A percentile compares a stretch with the other conserved stretches of the same genome.
These are phyloP conservation scores for Sugiyamaella qingdaonensis DNA, from an alignment of 805 yeast species.

Conservation along the genomic window DNA sequence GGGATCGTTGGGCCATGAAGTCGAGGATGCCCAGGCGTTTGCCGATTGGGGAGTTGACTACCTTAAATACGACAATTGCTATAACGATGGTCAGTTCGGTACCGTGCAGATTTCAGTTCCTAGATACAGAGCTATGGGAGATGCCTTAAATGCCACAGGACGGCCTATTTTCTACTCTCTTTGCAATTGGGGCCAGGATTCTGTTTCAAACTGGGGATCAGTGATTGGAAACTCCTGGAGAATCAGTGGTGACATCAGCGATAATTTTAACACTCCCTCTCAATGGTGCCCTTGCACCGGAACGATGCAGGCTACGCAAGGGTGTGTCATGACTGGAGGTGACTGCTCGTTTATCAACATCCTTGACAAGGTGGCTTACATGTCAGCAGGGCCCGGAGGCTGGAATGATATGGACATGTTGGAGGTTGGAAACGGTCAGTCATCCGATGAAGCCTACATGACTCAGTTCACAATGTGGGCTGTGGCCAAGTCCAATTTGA, in stretches of 20 bases:
- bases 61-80: conserved; percentile 34
- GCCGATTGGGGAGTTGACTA: conserved; percentile 32
- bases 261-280: conserved; percentile 18
- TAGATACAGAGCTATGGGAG: conserved; percentile 29
- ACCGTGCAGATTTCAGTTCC: conserved; percentile 24
- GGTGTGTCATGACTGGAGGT: conserved; percentile 26
- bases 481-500: conserved; percentile 30
- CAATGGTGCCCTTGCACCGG: conserved; percentile 30
- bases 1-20: conserved; percentile 31
- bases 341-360: conserved; percentile 27
- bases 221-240: conserved; percentile 33
- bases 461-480: conserved; percentile 34
- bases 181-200: conserved; percentile 35
- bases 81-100: conserved; percentile 30
- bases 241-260: conserved; percentile 30
- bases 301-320: conserved; percentile 18
- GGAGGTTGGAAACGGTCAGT: conserved; percentile 32
- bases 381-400: conserved; percentile 25
- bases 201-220: conserved; percentile 31
- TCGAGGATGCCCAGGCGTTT: conserved; percentile 28
- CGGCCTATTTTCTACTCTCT: conserved; percentile 30
- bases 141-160: conserved; percentile 32
- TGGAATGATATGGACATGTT: conserved; percentile 33
- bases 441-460: conserved; percentile 29
- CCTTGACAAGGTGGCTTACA: conserved; percentile 29